These are phyloP conservation scores for Ophiostoma angusticollis DNA, from an alignment of 2,329 filamentous ascomycete genomes.

Conservation along the genomic window DNA sequence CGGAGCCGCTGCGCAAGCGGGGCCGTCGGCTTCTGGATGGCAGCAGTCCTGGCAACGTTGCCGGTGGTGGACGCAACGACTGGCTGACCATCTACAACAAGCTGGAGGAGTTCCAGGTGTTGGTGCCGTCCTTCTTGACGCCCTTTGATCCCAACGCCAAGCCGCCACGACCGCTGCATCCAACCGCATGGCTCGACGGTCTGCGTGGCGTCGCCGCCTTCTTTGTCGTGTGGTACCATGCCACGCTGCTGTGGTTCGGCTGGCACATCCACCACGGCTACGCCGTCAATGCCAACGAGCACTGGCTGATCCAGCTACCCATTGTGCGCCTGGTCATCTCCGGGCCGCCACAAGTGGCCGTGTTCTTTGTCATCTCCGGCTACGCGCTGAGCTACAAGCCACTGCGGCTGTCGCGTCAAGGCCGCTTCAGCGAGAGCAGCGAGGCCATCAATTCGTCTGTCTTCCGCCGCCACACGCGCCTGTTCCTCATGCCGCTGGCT, in stretches of 20 bases:
- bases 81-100: no score
- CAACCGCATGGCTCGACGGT: constrained; percentile 36
- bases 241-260: constrained; percentile 31
- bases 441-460: constrained; percentile 31
- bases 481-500: no score
- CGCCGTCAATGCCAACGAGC: constrained; percentile 16
- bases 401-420: constrained; percentile 25
- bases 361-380: constrained; percentile 40
- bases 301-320: constrained; percentile 29
- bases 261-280: constrained; percentile 25
- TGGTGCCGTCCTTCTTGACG: no score
- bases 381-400: constrained; percentile 34
- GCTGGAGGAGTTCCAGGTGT: no score
- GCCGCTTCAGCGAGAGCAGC: constrained; percentile 24
- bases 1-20: no score
- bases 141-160: no score
- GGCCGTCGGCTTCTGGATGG: no score
- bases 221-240: constrained; percentile 35
- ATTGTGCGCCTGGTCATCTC: constrained; percentile 30
- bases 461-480: constrained; percentile 32
- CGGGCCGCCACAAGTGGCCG: constrained; percentile 35
- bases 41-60: no score
- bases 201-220: constrained; percentile 36
- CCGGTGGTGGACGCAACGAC: no score
- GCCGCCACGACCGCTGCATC: no score